phyloP scores from a whole-genome alignment of 1,284 basidiomycete genomes.

The Tilletia indica region DNA sequence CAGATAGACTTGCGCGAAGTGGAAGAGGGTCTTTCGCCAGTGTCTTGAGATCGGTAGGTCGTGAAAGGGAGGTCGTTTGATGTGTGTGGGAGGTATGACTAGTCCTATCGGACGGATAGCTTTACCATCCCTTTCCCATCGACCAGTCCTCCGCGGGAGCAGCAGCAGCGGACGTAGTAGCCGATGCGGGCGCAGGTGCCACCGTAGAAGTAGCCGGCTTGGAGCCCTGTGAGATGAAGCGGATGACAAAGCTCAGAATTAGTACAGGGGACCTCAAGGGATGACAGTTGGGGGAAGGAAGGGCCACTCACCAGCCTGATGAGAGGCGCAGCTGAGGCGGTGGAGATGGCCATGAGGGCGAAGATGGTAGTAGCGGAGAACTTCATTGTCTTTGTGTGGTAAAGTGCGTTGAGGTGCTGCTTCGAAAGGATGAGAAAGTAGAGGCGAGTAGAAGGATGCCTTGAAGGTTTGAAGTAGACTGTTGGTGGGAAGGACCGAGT shows the following conservation, averaged over 20 bases:
- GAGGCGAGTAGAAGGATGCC: too few species aligned
- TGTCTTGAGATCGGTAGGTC: too few species aligned
- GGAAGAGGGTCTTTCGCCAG: too few species aligned
- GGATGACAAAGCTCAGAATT: background rate
- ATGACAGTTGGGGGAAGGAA: background rate
- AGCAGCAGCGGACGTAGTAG: background rate
- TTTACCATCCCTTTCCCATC: conserved; percentile 5
- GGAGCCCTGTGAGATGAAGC: background rate
- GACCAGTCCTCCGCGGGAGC: background rate
- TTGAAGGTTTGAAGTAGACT: too few species aligned
- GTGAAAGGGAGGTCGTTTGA: too few species aligned
- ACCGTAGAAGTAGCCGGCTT: background rate
- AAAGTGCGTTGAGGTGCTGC: too few species aligned
- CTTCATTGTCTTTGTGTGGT: background rate
- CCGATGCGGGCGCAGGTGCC: background rate
- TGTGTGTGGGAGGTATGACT: too few species aligned
- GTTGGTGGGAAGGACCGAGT: too few species aligned
- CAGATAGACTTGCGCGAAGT: too few species aligned
- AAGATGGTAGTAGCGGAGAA: background rate
- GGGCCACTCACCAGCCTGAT: background rate
- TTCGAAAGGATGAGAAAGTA: too few species aligned
- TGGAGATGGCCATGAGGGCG: background rate
- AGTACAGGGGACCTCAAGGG: background rate
- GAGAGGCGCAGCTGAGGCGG: background rate
- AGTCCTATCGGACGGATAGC: too few species aligned